Percentiles rank a stretch among this genome's conserved stretches.
Evolutionary conservation across 306 rosid species (phyloP).

Genomic region (Nissolia schottii): DNA sequence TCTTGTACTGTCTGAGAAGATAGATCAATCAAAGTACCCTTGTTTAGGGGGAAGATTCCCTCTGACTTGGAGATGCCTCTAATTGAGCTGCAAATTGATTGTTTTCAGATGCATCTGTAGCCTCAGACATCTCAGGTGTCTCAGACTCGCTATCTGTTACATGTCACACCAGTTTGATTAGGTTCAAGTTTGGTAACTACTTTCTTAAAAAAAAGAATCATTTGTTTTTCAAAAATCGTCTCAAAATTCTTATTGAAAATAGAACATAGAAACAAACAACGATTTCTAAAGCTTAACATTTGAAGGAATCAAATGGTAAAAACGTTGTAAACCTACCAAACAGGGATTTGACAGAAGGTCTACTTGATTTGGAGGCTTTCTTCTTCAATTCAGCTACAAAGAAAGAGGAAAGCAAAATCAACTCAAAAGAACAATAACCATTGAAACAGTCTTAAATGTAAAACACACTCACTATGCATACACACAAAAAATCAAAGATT

Average conservation of each 20-base stretch:
- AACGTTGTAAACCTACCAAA: constrained; percentile 52
- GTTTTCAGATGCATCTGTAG: constrained; percentile 24
- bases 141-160: constrained; percentile 56
- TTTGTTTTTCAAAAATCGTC: too few relatives aligned
- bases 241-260: too few relatives aligned
- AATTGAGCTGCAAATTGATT: constrained; percentile 32
- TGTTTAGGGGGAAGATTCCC: constrained; percentile 34
- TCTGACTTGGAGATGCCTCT: constrained; percentile 34
- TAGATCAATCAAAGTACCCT: background rate
- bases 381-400: constrained; percentile 76
- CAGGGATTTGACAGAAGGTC: constrained; percentile 76
- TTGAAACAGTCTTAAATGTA: background rate
- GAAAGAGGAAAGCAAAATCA: constrained; percentile 1
- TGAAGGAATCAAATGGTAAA: background rate
- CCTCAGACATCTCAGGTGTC: constrained; percentile 42
- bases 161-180: constrained; percentile 15
- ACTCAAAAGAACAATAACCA: background rate
- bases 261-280: too few relatives aligned
- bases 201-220: too few relatives aligned
- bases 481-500: background rate
- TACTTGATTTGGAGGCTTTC: constrained; percentile 61
- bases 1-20: background rate
- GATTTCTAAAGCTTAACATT: too few relatives aligned
- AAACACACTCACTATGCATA: background rate
- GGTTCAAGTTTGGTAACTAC: too few relatives aligned